Evolutionary conservation across 805 yeast genomes (phyloP).

Genomic region (Metschnikowia arizonensis): DNA sequence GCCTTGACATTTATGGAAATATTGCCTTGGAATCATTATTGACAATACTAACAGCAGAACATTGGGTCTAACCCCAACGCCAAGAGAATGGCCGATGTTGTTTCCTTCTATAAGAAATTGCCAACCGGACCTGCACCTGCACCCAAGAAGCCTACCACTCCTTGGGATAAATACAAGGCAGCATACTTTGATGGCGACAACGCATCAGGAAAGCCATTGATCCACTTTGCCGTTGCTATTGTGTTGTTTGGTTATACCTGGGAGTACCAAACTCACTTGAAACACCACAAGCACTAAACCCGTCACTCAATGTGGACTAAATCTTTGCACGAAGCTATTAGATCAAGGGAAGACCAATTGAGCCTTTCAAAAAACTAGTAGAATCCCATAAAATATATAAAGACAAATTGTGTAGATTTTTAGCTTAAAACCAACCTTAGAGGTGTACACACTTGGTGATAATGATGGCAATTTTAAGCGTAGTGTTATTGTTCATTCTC

Average conservation of each 20-base stretch:
- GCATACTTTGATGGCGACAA: constrained; percentile 81
- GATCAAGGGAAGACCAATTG: not conserved
- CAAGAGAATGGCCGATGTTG: constrained; percentile 93
- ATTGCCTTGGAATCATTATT: too few species aligned
- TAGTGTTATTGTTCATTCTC: too few species aligned
- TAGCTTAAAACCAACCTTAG: too few species aligned
- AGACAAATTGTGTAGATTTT: not conserved
- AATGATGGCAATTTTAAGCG: too few species aligned
- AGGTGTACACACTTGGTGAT: not conserved
- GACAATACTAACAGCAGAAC: constrained; percentile 51
- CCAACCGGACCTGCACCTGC: constrained; percentile 91
- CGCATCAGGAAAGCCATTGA: constrained; percentile 77
- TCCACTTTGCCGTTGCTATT: constrained; percentile 69
- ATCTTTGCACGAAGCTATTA: not conserved
- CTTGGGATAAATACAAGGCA: constrained; percentile 75
- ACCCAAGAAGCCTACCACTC: constrained; percentile 59
- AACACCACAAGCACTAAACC: constrained; percentile 29
- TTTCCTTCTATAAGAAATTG: constrained; percentile 88
- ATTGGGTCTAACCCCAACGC: constrained; percentile 95
- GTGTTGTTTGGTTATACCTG: constrained; percentile 78
- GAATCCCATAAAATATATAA: not conserved
- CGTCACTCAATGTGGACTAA: not conserved
- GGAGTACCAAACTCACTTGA: constrained; percentile 88
- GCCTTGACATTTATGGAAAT: too few species aligned
- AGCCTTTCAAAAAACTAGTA: not conserved